These are phyloP conservation scores for Phalaenopsis aphrodite DNA, from an alignment of 106 monocot genomes.

Conservation along the genomic window DNA sequence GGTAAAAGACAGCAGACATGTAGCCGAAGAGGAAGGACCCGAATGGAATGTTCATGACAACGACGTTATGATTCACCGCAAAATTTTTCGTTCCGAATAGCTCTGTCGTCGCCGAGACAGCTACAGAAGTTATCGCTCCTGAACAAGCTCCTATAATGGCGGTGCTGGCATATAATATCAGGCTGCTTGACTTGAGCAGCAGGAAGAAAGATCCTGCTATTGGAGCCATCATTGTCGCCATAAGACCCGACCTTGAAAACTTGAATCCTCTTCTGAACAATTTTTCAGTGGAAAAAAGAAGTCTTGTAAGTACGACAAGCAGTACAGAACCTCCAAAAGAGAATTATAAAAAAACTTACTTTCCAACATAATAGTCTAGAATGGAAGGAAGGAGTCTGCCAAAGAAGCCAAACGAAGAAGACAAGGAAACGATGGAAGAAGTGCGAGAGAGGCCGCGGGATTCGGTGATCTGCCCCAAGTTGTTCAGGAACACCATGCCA, in stretches of 20 bases:
- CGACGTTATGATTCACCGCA: constrained; percentile 66
- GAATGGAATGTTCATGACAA: constrained; percentile 71
- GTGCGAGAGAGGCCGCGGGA: constrained; percentile 43
- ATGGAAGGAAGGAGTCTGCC: constrained; percentile 56
- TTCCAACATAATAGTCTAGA: constrained; percentile 36
- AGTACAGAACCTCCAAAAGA: too few species aligned
- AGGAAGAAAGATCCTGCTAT: constrained; percentile 49
- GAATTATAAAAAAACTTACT: constrained; percentile 21
- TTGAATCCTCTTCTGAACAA: constrained; percentile 13
- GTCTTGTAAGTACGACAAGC: neutral
- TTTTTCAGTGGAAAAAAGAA: neutral
- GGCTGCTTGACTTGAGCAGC: constrained; percentile 23
- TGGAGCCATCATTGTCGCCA: constrained; percentile 47
- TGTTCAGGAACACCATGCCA: constrained; percentile 74
- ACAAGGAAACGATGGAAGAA: constrained; percentile 57
- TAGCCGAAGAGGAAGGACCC: constrained; percentile 77
- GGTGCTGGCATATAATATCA: constrained; percentile 35
- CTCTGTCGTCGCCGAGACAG: constrained; percentile 37
- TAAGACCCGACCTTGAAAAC: constrained; percentile 38
- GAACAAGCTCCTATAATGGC: constrained; percentile 55
- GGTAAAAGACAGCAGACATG: constrained; percentile 51
- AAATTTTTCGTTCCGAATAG: constrained; percentile 65
- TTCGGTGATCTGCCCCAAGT: constrained; percentile 80
- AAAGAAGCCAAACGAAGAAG: constrained; percentile 68
- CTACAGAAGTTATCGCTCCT: constrained; percentile 52